Evolutionary conservation across 306 rosid genomes (phyloP).

Genomic region (Corylus avellana): DNA sequence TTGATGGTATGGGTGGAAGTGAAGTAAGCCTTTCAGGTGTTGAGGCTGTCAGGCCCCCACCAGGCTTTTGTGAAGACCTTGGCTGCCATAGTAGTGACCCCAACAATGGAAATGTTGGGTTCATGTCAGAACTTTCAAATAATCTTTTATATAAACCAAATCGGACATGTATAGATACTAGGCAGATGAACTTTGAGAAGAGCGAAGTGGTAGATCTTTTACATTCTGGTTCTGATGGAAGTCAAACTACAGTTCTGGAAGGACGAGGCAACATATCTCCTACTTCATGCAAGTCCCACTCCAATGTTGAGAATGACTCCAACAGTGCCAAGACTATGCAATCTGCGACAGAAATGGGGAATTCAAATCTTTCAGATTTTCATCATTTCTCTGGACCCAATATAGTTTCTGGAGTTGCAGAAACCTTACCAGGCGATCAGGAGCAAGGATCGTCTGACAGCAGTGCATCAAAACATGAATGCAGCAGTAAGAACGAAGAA

Average conservation of each 20-base stretch:
- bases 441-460: slow-evolving; percentile 30
- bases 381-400: slow-evolving; percentile 28
- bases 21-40: slow-evolving; percentile 21
- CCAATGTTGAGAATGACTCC: slow-evolving; percentile 29
- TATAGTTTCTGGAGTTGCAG: slow-evolving; percentile 22
- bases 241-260: slow-evolving; percentile 10
- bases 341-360: slow-evolving; percentile 14
- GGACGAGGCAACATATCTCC: slow-evolving; percentile 26
- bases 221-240: slow-evolving; percentile 21
- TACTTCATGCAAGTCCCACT: slow-evolving; percentile 23
- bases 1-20: slow-evolving; percentile 19
- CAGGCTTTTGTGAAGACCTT: slow-evolving; percentile 16
- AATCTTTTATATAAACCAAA: slow-evolving; percentile 10
- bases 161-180: neutral
- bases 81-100: slow-evolving; percentile 19
- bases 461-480: slow-evolving; percentile 27
- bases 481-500: slow-evolving; percentile 27
- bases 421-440: slow-evolving; percentile 32
- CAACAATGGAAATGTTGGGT: slow-evolving; percentile 8
- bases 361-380: slow-evolving; percentile 3
- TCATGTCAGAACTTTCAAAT: slow-evolving; percentile 12
- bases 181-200: slow-evolving; percentile 15
- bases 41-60: slow-evolving; percentile 22
- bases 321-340: slow-evolving; percentile 27
- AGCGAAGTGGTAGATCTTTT: slow-evolving; percentile 16